Evolutionary conservation across 2,329 filamentous ascomycete genomes (phyloP), one percentile per base, ranked within the genome.

Genomic region (Akanthomyces dipterigenus): DNA sequence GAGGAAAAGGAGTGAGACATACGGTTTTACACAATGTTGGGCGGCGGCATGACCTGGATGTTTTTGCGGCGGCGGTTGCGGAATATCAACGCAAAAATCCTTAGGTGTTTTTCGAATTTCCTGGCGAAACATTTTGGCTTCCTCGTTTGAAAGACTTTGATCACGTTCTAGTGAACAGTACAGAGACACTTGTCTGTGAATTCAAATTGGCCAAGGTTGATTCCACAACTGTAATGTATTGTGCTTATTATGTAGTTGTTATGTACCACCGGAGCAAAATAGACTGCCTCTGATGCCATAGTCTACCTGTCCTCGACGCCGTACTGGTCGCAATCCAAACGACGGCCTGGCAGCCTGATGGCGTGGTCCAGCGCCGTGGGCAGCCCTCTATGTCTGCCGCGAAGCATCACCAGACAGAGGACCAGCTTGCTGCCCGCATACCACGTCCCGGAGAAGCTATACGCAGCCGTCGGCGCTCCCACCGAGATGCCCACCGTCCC

Each of bases 401-500:
- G 71, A 36, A 87, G 67, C 74, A 84, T 85, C 14, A 87, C 82
- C 3, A 80, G 74, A 53, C 81, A 79, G 62, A 87, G 70, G 22
- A 86, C 77, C 43, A 88, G 68, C 71, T 87, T 88, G 69, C 80
- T 84, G 14, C 79, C 75, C 1, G 75, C 74, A 59, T 81, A 79
- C 76, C 82, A 82, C 0, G 77, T 78, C 2, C 83, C 83, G 50
- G 75, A 75, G 61, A 88, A 82, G 56, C 81, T 84, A 67, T 80
- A 84, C 53, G 79, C 78, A 61, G 79, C 72, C 11, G 76, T 74
- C 0, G 84, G 82, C 24, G 83, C 72, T 0, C 85, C 85, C 1
- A 82, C 78, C 28, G 79, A 83, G 18, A 88, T 75, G 4, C 85
- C 85, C n/a, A 88, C 84, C 56, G 81, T 84, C 7, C 83, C 84